A percentile compares a stretch with the other conserved stretches of the same genome.
Evolutionary conservation across 352 stramenopile genomes (phyloP).

Genomic region (Poterioochromonas sp.): DNA sequence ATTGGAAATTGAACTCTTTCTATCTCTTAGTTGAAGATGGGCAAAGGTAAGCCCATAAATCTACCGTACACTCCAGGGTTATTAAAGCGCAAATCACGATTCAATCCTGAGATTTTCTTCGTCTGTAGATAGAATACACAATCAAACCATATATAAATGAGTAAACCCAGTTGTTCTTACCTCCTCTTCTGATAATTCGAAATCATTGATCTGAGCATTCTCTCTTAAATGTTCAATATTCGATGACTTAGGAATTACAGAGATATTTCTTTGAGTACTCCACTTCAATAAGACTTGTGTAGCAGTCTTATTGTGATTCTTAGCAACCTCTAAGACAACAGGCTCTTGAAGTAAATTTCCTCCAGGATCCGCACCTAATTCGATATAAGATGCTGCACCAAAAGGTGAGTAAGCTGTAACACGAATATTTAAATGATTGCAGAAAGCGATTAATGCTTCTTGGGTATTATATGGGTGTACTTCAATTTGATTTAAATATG

Average conservation of each 20-base stretch:
- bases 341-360: conserved; percentile 37
- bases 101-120: conserved; percentile 35
- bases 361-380: conserved; percentile 39
- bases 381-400: conserved; percentile 42
- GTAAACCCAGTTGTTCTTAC: too few species aligned
- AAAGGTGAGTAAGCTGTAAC: conserved; percentile 61
- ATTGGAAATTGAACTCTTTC: too few species aligned
- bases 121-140: too few species aligned
- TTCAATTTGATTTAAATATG: conserved; percentile 63
- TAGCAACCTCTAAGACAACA: conserved; percentile 40
- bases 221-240: conserved; percentile 47
- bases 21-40: conserved; percentile 24
- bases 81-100: conserved; percentile 38
- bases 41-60: conserved; percentile 3
- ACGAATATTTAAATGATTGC: conserved; percentile 48
- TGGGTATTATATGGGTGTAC: conserved; percentile 62
- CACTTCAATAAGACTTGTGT: conserved; percentile 58
- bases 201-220: conserved; percentile 50
- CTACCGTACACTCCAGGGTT: conserved; percentile 15
- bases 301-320: conserved; percentile 46
- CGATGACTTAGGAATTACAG: conserved; percentile 56
- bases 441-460: conserved; percentile 52
- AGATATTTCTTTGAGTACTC: conserved; percentile 54
- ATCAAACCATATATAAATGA: neutral
- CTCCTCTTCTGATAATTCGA: conserved; percentile 44